phyloP scores from a whole-genome alignment of 106 monocot species.

The Allium fistulosum region DNA sequence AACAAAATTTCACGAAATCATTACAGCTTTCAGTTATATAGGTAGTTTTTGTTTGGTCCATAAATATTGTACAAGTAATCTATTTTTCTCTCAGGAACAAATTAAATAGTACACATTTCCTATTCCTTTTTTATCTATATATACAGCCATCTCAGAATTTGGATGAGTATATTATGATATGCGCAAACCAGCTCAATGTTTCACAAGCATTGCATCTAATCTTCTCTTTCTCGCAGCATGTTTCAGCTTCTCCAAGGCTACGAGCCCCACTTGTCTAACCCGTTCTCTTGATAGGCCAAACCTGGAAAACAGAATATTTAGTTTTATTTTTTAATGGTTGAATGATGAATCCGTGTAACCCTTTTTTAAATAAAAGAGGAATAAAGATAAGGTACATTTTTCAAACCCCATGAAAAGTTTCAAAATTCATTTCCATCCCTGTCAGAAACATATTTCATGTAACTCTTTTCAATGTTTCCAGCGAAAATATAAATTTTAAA shows the following conservation, averaged over 20 bases:
- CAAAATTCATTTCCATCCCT: too few species aligned
- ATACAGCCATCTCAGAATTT: conserved; percentile 1
- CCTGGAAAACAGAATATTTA: conserved; percentile 23
- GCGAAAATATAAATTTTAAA: too few species aligned
- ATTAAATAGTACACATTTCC: conserved; percentile 12
- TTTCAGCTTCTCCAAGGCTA: conserved; percentile 94
- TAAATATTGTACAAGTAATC: conserved; percentile 8
- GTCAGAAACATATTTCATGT: too few species aligned
- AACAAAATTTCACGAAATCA: too few species aligned
- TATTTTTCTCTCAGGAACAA: conserved; percentile 9
- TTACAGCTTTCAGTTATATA: too few species aligned
- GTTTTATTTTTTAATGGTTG: too few species aligned
- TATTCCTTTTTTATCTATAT: conserved; percentile 29
- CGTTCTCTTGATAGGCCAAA: conserved; percentile 89
- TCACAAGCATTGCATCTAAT: conserved; percentile 71
- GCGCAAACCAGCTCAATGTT: conserved; percentile 35
- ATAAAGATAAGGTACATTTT: too few species aligned
- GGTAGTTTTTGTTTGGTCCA: background rate
- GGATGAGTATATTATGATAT: background rate
- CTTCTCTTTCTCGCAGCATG: conserved; percentile 69
- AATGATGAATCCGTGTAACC: too few species aligned
- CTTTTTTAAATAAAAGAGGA: background rate
- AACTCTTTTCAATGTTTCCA: too few species aligned
- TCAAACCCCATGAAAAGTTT: too few species aligned
- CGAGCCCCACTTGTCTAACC: conserved; percentile 88